Percentiles rank a stretch among this genome's conserved stretches.
Evolutionary conservation across 805 yeast genomes (phyloP).

Genomic region (Saccharomycopsis oosterbeekiorum): DNA sequence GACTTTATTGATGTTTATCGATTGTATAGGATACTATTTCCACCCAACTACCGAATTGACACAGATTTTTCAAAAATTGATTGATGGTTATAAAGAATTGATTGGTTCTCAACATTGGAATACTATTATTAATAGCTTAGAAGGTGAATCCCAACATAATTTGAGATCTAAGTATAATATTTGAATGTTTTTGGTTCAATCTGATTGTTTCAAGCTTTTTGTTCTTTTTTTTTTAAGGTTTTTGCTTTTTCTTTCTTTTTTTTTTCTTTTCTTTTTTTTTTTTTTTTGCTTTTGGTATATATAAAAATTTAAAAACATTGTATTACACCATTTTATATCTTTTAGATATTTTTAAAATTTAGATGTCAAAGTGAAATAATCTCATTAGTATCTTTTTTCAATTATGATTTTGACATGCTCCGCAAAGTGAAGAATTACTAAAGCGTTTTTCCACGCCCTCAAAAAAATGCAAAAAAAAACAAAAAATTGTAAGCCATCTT

Average conservation of each 20-base stretch:
- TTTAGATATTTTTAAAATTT: too few relatives aligned
- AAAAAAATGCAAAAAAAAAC: too few relatives aligned
- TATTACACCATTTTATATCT: too few relatives aligned
- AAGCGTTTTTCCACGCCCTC: too few relatives aligned
- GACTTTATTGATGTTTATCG: conserved; percentile 44
- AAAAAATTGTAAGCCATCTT: too few relatives aligned
- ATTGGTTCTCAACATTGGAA: conserved; percentile 33
- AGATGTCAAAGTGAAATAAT: too few relatives aligned
- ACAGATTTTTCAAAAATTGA: conserved; percentile 34
- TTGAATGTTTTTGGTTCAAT: not conserved
- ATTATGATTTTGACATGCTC: too few relatives aligned
- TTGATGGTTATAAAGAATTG: conserved; percentile 36
- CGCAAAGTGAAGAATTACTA: too few relatives aligned
- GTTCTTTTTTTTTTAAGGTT: not conserved
- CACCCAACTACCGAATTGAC: conserved; percentile 40
- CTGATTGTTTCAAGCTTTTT: not conserved
- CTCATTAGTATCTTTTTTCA: too few relatives aligned
- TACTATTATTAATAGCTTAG: conserved; percentile 19
- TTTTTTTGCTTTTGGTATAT: not conserved
- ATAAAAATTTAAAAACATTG: too few relatives aligned
- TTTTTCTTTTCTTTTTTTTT: not conserved
- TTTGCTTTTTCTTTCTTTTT: not conserved
- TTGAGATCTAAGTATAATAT: conserved; percentile 16
- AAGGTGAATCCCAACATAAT: conserved; percentile 19
- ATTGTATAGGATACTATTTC: conserved; percentile 47